phyloP scores from a whole-genome alignment of 495 filamentous ascomycete genomes.

The Penicillium paxilli region DNA sequence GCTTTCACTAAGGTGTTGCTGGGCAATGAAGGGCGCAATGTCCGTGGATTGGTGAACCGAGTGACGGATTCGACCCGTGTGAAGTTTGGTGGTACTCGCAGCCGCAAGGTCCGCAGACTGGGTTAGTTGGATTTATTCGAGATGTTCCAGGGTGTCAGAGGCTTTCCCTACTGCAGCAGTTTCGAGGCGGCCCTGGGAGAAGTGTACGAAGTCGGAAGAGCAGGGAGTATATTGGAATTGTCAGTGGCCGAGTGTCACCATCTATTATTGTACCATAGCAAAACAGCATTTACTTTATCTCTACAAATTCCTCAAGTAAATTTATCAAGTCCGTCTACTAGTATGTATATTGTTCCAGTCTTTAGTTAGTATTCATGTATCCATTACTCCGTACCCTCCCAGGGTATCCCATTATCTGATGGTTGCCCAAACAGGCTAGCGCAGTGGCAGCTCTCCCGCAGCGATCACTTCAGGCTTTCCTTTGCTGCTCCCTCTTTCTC shows the following conservation, averaged over 20 bases:
- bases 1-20: slow-evolving; percentile 86
- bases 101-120: slow-evolving; percentile 76
- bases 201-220: not conserved
- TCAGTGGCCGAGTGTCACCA: not conserved
- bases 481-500: slow-evolving; percentile 18
- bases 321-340: too few relatives aligned
- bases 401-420: too few relatives aligned
- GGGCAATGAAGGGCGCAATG: slow-evolving; percentile 73
- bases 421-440: slow-evolving; percentile 29
- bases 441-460: slow-evolving; percentile 24
- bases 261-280: slow-evolving; percentile 1
- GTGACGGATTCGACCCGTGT: slow-evolving; percentile 83
- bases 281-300: too few relatives aligned
- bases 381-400: too few relatives aligned
- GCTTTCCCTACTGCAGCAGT: too few relatives aligned
- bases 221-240: not conserved
- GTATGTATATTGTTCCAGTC: too few relatives aligned
- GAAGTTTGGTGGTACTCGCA: slow-evolving; percentile 95
- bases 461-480: slow-evolving; percentile 28
- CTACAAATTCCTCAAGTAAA: too few relatives aligned
- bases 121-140: slow-evolving; percentile 48
- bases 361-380: too few relatives aligned
- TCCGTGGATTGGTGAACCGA: slow-evolving; percentile 69
- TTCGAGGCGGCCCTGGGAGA: too few relatives aligned
- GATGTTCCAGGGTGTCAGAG: too few relatives aligned